These are phyloP conservation scores for Sedum album DNA, from an alignment of 164 flowering plant genomes.

Conservation along the genomic window DNA sequence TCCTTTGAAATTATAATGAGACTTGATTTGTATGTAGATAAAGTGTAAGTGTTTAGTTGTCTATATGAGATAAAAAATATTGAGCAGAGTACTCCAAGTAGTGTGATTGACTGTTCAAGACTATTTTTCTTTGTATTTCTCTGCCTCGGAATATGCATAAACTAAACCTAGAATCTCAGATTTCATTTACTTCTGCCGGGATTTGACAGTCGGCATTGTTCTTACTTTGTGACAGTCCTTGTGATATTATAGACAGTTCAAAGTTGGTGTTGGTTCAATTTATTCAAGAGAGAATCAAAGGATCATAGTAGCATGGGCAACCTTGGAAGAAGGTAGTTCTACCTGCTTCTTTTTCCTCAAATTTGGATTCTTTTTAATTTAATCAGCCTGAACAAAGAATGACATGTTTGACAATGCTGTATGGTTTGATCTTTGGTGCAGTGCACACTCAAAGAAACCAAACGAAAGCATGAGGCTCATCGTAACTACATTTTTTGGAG, in stretches of 20 bases:
- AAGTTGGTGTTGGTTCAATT: background rate
- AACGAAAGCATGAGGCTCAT: conserved; percentile 64
- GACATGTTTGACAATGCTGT: background rate
- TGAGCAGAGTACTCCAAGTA: background rate
- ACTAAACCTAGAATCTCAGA: background rate
- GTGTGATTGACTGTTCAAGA: background rate
- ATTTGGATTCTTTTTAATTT: conserved; percentile 1
- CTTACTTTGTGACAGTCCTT: background rate
- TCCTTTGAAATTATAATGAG: background rate
- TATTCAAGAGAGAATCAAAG: conserved; percentile 9
- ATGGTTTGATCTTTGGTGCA: conserved; percentile 27
- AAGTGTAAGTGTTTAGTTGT: background rate
- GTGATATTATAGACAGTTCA: background rate
- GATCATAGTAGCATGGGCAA: conserved; percentile 41
- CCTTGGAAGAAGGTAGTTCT: conserved; percentile 39
- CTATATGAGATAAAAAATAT: background rate
- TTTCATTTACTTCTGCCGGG: background rate
- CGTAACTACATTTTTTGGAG: conserved; percentile 49
- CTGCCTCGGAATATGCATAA: background rate
- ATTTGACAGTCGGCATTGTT: background rate
- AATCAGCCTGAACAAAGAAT: background rate
- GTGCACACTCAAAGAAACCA: conserved; percentile 38
- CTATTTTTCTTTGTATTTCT: background rate
- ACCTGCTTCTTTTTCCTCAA: background rate
- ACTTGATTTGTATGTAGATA: background rate